These are phyloP conservation scores for Colletotrichum liaoningense DNA, from an alignment of 2,329 filamentous ascomycete genomes.

Conservation along the genomic window DNA sequence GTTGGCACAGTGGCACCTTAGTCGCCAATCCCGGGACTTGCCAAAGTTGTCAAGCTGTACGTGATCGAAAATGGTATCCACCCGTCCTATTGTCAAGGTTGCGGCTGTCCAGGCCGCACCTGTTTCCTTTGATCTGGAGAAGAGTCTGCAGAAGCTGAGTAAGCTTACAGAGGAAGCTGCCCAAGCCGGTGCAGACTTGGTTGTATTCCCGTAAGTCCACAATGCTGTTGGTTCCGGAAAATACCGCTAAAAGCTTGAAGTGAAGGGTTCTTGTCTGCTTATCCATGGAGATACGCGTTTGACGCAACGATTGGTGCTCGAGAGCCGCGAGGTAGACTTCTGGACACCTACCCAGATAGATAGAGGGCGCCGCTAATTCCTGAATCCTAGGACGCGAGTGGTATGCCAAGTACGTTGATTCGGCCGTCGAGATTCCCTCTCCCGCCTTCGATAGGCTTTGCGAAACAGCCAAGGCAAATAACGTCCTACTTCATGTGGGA, in stretches of 20 bases:
- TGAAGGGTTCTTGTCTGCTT: slow-evolving; percentile 54
- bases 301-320: slow-evolving; percentile 54
- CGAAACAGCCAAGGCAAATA: slow-evolving; percentile 47
- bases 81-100: slow-evolving; percentile 45
- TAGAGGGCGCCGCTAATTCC: not conserved
- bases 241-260: slow-evolving; percentile 24
- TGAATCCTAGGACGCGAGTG: slow-evolving; percentile 49
- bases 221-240: not conserved
- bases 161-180: slow-evolving; percentile 49
- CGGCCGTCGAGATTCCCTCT: slow-evolving; percentile 51
- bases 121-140: slow-evolving; percentile 50
- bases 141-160: slow-evolving; percentile 49
- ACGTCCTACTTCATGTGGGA: slow-evolving; percentile 49
- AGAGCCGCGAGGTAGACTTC: slow-evolving; percentile 48
- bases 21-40: not conserved
- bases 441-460: slow-evolving; percentile 48
- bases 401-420: slow-evolving; percentile 53
- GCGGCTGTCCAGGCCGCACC: slow-evolving; percentile 54
- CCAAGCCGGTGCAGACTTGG: slow-evolving; percentile 48
- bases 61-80: slow-evolving; percentile 15
- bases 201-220: slow-evolving; percentile 52
- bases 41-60: not conserved
- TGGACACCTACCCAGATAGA: not conserved
- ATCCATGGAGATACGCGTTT: slow-evolving; percentile 55
- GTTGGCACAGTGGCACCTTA: not conserved